Evolutionary conservation across 176 grass and related monocot species (phyloP), one percentile per base, ranked within the genome.

Genomic region (Elymus sibiricus): DNA sequence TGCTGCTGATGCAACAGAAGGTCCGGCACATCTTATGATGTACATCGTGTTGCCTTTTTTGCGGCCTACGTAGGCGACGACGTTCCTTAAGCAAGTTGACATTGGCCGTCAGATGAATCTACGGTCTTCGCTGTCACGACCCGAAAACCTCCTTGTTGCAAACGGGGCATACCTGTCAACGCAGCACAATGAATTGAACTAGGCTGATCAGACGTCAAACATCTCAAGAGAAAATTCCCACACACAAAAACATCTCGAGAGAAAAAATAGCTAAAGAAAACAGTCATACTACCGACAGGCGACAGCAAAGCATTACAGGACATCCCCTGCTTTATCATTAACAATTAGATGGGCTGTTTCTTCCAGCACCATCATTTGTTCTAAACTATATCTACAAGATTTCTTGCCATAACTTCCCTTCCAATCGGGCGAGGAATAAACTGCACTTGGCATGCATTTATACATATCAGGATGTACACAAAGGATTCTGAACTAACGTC

Each of bases 141-240:
- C 83, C 77, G 78, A 89, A 90, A 79, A 98, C 93, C 85, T 95
- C 89, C 83, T 89, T 86, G 15, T 76, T 77, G 87, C 95, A 98
- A 59, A 98, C 85, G 44, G 95, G 93, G 75, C 95, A 98, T 80
- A 88, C 92, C 95, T 98, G 25, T 35, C 49, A 78, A 74, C 1
- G 26, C 38, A 31, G 58, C 9, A n/a, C 11, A 58, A 88, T 58
- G 49, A 22, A 73, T 73, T 29, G 24, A 68, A 80, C 27, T 28
- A 64, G 9, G 64, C 43, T 83, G 49, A 79, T 85, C 51, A 78
- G 65, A 67, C 16, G 26, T 1, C 25, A 69, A 0, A 5, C 21
- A 37, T 89, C 22, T 70, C 27, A 29, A 27, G 22, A 90, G 16
- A 43, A 15, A 16, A 77, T 2, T 34, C 32, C 32, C 2, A 34